Percentiles rank a stretch among this genome's conserved stretches.
Conservation (phyloP, 306 rosid species). For the Quercus rubra region DNA sequence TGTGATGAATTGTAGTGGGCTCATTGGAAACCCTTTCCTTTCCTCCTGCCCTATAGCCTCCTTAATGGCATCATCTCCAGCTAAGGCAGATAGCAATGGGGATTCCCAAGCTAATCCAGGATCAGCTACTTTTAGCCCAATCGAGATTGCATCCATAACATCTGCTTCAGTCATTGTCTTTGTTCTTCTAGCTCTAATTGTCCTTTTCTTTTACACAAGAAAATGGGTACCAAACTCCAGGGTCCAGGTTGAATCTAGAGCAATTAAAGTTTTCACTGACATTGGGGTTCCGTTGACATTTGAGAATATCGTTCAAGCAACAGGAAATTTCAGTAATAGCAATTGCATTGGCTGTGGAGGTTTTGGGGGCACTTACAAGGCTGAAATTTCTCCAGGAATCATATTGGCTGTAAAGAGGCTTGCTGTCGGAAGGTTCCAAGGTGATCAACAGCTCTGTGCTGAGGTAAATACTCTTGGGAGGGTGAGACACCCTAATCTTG, state of each 20-base stretch:
- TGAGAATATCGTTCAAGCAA: constrained; percentile 76
- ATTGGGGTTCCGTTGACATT: constrained; percentile 70
- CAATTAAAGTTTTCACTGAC: constrained; percentile 63
- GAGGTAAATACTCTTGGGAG: constrained; percentile 85
- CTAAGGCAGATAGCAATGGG: constrained; percentile 42
- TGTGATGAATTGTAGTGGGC: constrained; percentile 68
- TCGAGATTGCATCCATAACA: constrained; percentile 85
- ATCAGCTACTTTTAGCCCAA: constrained; percentile 44
- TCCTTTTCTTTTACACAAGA: constrained; percentile 64
- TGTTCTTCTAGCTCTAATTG: constrained; percentile 70
- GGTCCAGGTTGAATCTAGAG: constrained; percentile 63
- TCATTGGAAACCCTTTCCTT: constrained; percentile 68
- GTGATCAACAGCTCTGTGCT: constrained; percentile 78
- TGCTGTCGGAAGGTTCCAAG: constrained; percentile 87
- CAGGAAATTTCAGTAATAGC: constrained; percentile 66
- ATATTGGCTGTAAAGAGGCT: constrained; percentile 81
- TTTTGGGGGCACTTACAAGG: constrained; percentile 90
- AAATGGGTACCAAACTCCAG: constrained; percentile 71
- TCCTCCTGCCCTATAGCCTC: constrained; percentile 48
- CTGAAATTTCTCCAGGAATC: constrained; percentile 64
- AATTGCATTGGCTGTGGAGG: constrained; percentile 95
- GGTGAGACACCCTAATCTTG: constrained; percentile 80
- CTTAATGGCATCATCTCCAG: constrained; percentile 40
- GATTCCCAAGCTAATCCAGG: constrained; percentile 32
- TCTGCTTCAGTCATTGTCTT: constrained; percentile 82